phyloP scores from a whole-genome alignment of 164 flowering plant genomes.

The Magnolia kwangsiensis region DNA sequence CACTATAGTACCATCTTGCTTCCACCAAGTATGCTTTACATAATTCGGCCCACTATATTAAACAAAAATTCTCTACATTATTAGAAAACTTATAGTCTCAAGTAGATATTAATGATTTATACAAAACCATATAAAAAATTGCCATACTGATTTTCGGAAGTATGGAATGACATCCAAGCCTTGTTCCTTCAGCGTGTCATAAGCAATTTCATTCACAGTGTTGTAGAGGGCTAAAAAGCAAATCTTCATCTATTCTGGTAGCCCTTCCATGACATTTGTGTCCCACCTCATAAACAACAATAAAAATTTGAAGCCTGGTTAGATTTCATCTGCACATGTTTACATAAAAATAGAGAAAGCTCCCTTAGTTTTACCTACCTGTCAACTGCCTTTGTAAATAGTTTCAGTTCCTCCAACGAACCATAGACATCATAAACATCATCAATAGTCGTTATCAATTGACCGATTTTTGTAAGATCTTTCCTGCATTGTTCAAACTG shows the following conservation, averaged over 20 bases:
- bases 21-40: conserved; percentile 20
- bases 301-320: too few relatives aligned
- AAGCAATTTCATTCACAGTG: conserved; percentile 34
- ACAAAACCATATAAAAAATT: background rate
- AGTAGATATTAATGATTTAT: too few relatives aligned
- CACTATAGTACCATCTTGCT: conserved; percentile 17
- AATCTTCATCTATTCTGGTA: conserved; percentile 47
- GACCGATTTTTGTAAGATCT: background rate
- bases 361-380: background rate
- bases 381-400: conserved; percentile 5
- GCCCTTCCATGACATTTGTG: conserved; percentile 16
- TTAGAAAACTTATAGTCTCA: too few relatives aligned
- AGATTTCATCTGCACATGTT: too few relatives aligned
- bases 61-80: background rate
- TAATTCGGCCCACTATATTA: conserved; percentile 7
- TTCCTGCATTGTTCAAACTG: background rate
- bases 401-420: background rate
- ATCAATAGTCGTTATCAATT: background rate
- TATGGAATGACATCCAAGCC: conserved; percentile 4
- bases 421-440: background rate
- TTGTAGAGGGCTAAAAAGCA: conserved; percentile 39
- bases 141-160: conserved; percentile 23
- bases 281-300: conserved; percentile 32
- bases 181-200: background rate
- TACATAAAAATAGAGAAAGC: too few relatives aligned